Conservation (phyloP, 2,329 filamentous ascomycete species). For the Trichoderma sp. region DNA sequence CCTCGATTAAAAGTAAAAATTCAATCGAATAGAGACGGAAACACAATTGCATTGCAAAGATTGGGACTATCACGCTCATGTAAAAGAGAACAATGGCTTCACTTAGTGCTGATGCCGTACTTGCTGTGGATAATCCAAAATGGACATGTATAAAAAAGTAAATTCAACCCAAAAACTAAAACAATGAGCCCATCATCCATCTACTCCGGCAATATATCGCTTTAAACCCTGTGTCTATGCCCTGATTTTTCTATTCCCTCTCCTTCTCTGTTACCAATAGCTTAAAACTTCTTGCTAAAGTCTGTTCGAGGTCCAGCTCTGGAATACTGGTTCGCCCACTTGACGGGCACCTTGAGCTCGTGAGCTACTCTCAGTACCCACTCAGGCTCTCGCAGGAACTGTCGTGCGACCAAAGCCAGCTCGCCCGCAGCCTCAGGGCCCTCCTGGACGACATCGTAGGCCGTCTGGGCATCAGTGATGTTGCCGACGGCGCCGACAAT, state of each 20-base stretch:
- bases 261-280: background rate
- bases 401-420: constrained; percentile 69
- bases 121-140: background rate
- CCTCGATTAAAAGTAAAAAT: background rate
- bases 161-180: background rate
- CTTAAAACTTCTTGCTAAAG: constrained; percentile 19
- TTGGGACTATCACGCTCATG: background rate
- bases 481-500: constrained; percentile 72
- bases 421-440: constrained; percentile 50
- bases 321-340: constrained; percentile 68
- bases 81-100: background rate
- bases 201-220: background rate
- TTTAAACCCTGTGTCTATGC: background rate
- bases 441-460: constrained; percentile 56
- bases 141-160: background rate
- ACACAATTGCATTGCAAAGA: background rate
- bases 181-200: background rate
- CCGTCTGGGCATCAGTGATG: constrained; percentile 68
- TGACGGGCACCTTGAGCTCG: constrained; percentile 66
- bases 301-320: constrained; percentile 30
- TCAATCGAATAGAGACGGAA: background rate
- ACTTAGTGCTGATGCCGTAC: background rate
- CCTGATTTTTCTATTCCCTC: background rate
- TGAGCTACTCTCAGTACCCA: constrained; percentile 72
- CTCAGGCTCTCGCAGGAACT: constrained; percentile 79